These are phyloP conservation scores for Oenanthe javanica DNA, from an alignment of 140 eudicot species.

Conservation along the genomic window DNA sequence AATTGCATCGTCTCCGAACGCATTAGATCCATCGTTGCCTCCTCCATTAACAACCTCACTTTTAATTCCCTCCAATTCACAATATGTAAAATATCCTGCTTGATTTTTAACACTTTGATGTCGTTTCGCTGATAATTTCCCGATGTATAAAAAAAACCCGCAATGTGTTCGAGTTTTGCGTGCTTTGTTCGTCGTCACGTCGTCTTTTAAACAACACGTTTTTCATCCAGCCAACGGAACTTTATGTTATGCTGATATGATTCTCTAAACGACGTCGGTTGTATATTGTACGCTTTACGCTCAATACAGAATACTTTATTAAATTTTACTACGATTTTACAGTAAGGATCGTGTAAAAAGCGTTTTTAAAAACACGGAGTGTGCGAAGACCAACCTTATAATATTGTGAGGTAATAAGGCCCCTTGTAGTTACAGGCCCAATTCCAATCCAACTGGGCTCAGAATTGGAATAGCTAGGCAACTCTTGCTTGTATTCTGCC, in stretches of 20 bases:
- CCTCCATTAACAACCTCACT: slow-evolving; percentile 18
- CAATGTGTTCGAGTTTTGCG: not conserved
- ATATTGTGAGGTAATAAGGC: too few relatives aligned
- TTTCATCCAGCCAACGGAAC: not conserved
- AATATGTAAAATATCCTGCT: too few relatives aligned
- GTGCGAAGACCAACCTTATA: too few relatives aligned
- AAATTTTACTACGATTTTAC: too few relatives aligned
- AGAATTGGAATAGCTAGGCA: too few relatives aligned
- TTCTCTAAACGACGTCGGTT: not conserved
- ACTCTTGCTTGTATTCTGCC: too few relatives aligned
- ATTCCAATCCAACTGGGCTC: too few relatives aligned
- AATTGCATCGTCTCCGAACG: slow-evolving; percentile 85
- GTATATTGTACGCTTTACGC: not conserved
- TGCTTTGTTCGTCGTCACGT: not conserved
- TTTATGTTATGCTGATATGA: not conserved
- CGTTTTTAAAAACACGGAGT: too few relatives aligned
- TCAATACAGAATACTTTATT: too few relatives aligned
- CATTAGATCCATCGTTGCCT: slow-evolving; percentile 79
- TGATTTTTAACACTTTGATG: not conserved
- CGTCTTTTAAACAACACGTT: slow-evolving; percentile 4
- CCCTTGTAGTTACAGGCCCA: too few relatives aligned
- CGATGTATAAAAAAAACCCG: not conserved
- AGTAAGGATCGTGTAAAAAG: too few relatives aligned
- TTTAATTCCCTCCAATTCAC: not conserved
- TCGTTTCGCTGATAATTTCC: not conserved